Evolutionary conservation across 805 yeast genomes (phyloP), one percentile per base, ranked within the genome.

Genomic region (Wickerhamiella qilinensis): DNA sequence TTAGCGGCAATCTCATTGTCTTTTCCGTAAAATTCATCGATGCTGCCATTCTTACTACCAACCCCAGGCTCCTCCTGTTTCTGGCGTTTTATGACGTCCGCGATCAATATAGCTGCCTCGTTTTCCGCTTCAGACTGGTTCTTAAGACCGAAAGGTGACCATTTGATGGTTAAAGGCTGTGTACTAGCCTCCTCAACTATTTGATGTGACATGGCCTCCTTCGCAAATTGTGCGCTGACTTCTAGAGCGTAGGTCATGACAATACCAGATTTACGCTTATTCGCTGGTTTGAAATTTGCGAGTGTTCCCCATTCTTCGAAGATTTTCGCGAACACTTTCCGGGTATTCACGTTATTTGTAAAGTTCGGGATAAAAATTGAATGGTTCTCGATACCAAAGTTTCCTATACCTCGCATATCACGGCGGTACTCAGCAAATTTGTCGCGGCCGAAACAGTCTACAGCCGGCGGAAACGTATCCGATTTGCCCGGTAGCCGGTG

Each of bases 381-480:
- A 38, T 75, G 59, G 53, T 85, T 86, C n/a, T 64, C 63, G 28
- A 64, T 60, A 47, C 69, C 65, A 53, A 88, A 75, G 19, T 83
- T 75, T 0, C 97, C 98, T 3, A 85, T 77, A 25, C 98, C 98
- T 21, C 79, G 74, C 95, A 85, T 85, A 57, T 88, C 97, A 46
- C 88, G 95, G 47, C 85, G 62, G 50, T 82, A 83, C 35, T 74
- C 79, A 1, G 79, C 65, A 45, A 78, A 78, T 55, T 80, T 83
- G 51, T 82, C 94, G 42, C 98, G 63, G 1, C 96, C 97, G 64
- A 88, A 88, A 51, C 96, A 86, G 58, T 88, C 98, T 20, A 73
- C 65, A 0, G 84, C 73, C 2, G 77, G 67, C 2, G 75, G 67
- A 34, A 64, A 64, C 29, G 63, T 56, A 50, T 86, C 95, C 0